A percentile compares a stretch with the other conserved stretches of the same genome.
phyloP scores from a whole-genome alignment of 768 basidiomycete species.

The Butyriboletus loyo region DNA sequence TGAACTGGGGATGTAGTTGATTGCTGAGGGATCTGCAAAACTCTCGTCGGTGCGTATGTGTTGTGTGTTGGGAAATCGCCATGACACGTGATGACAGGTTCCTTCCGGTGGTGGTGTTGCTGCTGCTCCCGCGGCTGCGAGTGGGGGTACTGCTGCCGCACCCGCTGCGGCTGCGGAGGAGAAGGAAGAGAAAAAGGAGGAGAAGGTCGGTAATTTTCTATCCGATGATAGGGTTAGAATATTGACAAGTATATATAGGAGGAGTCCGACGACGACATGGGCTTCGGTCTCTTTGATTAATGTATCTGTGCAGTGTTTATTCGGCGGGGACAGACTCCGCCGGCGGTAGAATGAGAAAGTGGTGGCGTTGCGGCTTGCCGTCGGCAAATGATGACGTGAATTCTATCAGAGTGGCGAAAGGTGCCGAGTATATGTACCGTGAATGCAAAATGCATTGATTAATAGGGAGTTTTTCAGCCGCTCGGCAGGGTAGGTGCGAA shows the following conservation, averaged over 20 bases:
- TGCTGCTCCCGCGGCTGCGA: slow-evolving; percentile 46
- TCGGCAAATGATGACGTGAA: slow-evolving; percentile 21
- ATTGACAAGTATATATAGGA: slow-evolving; percentile 46
- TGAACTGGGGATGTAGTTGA: slow-evolving; percentile 52
- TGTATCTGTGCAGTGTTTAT: neutral
- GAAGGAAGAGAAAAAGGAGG: slow-evolving; percentile 87
- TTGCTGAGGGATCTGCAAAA: slow-evolving; percentile 88
- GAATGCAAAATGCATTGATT: neutral
- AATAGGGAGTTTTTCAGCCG: neutral
- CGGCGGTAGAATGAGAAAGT: slow-evolving; percentile 18
- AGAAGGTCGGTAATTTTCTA: slow-evolving; percentile 56
- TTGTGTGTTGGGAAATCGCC: neutral
- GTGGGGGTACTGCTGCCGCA: slow-evolving; percentile 46
- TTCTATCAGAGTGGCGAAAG: slow-evolving; percentile 4
- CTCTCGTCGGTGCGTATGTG: slow-evolving; percentile 76
- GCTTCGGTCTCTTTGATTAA: slow-evolving; percentile 98
- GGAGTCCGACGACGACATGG: slow-evolving; percentile 98
- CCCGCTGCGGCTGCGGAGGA: slow-evolving; percentile 63
- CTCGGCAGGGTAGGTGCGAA: neutral
- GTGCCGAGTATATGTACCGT: slow-evolving; percentile 19
- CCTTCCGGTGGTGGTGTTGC: slow-evolving; percentile 87
- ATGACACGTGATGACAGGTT: slow-evolving; percentile 45
- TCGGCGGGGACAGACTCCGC: neutral
- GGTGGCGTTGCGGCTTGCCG: slow-evolving; percentile 18
- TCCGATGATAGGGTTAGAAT: neutral